Conservation (phyloP, 2,329 filamentous ascomycete species). For the Fusarium brevicatenulatum region DNA sequence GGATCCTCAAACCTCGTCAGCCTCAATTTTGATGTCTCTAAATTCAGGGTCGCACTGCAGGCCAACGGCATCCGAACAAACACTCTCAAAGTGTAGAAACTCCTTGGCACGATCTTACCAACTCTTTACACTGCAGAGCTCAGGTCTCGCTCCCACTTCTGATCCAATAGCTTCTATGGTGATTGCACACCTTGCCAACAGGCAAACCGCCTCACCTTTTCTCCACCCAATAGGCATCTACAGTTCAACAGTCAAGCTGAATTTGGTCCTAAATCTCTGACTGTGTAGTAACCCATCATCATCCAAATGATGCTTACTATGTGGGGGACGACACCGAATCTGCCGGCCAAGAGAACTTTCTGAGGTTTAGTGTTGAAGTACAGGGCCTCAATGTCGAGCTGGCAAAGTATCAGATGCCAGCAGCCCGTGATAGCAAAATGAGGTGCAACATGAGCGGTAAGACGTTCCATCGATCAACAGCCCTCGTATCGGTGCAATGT, state of each 20-base stretch:
- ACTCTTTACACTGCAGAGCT: no score
- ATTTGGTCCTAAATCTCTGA: not conserved
- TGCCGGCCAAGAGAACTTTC: not conserved
- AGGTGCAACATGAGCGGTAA: constrained; percentile 5
- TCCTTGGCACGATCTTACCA: not conserved
- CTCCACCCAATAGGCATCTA: not conserved
- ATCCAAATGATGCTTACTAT: not conserved
- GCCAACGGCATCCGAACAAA: constrained; percentile 5
- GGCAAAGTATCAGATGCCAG: not conserved
- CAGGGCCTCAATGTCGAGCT: not conserved
- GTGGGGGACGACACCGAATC: not conserved
- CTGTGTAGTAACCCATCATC: not conserved
- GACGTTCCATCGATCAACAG: constrained; percentile 10
- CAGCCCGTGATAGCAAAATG: not conserved
- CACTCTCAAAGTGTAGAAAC: not conserved
- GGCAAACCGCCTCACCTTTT: constrained; percentile 20
- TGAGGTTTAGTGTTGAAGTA: not conserved
- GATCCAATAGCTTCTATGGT: not conserved
- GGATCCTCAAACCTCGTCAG: constrained; percentile 18
- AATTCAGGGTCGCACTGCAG: constrained; percentile 9
- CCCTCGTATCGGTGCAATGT: constrained; percentile 35
- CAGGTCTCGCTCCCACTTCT: not conserved
- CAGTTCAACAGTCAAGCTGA: not conserved
- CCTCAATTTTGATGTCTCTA: constrained; percentile 10
- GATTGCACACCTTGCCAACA: not conserved